Percentiles rank a stretch among this genome's conserved stretches.
phyloP scores from a whole-genome alignment of 2,329 filamentous ascomycete species.

The Albifimbria verrucaria region DNA sequence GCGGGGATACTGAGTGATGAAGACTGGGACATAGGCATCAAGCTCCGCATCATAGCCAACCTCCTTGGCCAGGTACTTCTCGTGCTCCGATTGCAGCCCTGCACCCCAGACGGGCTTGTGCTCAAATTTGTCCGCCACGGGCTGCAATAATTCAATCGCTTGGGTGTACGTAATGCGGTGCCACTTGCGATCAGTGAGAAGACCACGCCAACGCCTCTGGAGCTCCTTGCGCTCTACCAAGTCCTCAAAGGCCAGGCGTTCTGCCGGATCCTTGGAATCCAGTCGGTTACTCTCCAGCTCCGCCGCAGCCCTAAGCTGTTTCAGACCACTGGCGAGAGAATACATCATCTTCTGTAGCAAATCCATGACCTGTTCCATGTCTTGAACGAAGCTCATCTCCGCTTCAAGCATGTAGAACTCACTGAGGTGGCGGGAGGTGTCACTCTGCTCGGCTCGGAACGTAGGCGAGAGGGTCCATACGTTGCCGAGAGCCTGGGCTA shows the following conservation, averaged over 20 bases:
- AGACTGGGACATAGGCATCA: slow-evolving; percentile 63
- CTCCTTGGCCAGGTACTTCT: slow-evolving; percentile 75
- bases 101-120: slow-evolving; percentile 67
- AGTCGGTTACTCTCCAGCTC: slow-evolving; percentile 39
- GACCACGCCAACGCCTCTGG: slow-evolving; percentile 66
- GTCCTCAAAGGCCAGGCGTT: slow-evolving; percentile 39
- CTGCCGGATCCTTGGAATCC: slow-evolving; percentile 34
- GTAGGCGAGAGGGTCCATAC: slow-evolving; percentile 95
- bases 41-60: slow-evolving; percentile 51
- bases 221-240: slow-evolving; percentile 46
- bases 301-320: slow-evolving; percentile 35
- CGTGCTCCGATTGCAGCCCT: slow-evolving; percentile 86
- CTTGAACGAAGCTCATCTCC: slow-evolving; percentile 75
- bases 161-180: slow-evolving; percentile 79
- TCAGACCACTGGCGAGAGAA: slow-evolving; percentile 39
- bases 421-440: slow-evolving; percentile 89
- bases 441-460: slow-evolving; percentile 89
- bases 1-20: slow-evolving; percentile 90
- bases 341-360: slow-evolving; percentile 78
- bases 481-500: slow-evolving; percentile 81
- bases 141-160: slow-evolving; percentile 67
- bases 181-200: slow-evolving; percentile 59
- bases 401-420: slow-evolving; percentile 99
- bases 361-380: slow-evolving; percentile 69
- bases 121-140: slow-evolving; percentile 60